phyloP scores from a whole-genome alignment of 2,329 filamentous ascomycete species.

The Talaromyces sp. region DNA sequence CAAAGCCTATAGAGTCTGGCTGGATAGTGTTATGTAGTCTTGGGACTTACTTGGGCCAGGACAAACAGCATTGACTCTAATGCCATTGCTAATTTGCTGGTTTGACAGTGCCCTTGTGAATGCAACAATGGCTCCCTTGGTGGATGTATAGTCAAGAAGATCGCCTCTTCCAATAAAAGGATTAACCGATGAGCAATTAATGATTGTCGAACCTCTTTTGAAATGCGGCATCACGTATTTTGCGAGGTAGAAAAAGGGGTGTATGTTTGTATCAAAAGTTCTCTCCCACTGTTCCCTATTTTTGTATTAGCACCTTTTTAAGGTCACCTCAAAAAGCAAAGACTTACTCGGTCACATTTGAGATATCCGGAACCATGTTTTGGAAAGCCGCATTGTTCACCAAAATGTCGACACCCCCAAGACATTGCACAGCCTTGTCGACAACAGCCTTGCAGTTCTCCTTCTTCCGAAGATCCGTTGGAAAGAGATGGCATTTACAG shows the following conservation, averaged over 20 bases:
- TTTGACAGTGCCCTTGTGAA: slow-evolving; percentile 76
- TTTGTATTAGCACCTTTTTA: background rate
- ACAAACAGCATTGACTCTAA: slow-evolving; percentile 70
- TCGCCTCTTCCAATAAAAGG: slow-evolving; percentile 76
- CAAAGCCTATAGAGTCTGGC: background rate
- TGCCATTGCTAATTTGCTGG: slow-evolving; percentile 66
- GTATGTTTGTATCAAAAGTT: slow-evolving; percentile 80
- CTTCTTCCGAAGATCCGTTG: slow-evolving; percentile 59
- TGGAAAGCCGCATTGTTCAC: slow-evolving; percentile 68
- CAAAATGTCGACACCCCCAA: slow-evolving; percentile 66
- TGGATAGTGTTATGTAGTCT: background rate
- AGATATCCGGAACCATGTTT: slow-evolving; percentile 68
- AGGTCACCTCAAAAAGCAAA: background rate
- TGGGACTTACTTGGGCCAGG: slow-evolving; percentile 56
- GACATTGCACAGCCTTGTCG: slow-evolving; percentile 58
- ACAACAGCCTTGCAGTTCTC: slow-evolving; percentile 67
- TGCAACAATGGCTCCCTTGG: slow-evolving; percentile 66
- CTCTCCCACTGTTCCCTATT: slow-evolving; percentile 68
- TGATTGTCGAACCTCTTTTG: slow-evolving; percentile 68
- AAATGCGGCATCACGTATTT: slow-evolving; percentile 74
- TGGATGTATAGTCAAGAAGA: slow-evolving; percentile 75
- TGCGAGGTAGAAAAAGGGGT: slow-evolving; percentile 73
- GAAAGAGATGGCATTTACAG: slow-evolving; percentile 58
- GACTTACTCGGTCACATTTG: slow-evolving; percentile 62
- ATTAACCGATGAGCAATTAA: slow-evolving; percentile 83